Evolutionary conservation across 1,139 yeast species (phyloP).

Genomic region (Debaryomyces nepalensis): DNA sequence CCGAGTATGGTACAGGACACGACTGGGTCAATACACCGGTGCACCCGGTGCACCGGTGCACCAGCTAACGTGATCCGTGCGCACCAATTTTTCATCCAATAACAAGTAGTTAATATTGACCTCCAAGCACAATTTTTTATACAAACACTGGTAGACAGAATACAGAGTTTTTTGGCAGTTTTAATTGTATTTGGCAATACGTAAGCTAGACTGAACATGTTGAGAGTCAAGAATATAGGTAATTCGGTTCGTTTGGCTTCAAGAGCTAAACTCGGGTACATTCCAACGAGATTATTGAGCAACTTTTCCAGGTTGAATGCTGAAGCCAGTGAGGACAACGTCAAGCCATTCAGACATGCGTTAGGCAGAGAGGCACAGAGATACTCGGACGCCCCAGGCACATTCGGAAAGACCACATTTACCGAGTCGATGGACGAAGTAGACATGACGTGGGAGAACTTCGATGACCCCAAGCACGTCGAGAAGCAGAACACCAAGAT

Average conservation of each 20-base stretch:
- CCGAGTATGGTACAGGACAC: no score
- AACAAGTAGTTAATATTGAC: slow-evolving; percentile 13
- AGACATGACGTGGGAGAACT: slow-evolving; percentile 52
- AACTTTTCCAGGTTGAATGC: slow-evolving; percentile 22
- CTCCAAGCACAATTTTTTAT: slow-evolving; percentile 10
- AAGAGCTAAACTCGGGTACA: slow-evolving; percentile 8
- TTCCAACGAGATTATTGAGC: slow-evolving; percentile 19
- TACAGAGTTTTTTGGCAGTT: slow-evolving; percentile 9
- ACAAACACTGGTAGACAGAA: slow-evolving; percentile 4
- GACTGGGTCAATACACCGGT: not conserved
- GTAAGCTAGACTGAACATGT: slow-evolving; percentile 20
- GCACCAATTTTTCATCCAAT: slow-evolving; percentile 13
- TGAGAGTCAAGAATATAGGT: slow-evolving; percentile 26
- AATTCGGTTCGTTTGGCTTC: slow-evolving; percentile 17
- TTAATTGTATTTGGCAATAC: slow-evolving; percentile 6
- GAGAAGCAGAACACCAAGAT: slow-evolving; percentile 60
- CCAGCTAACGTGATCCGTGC: slow-evolving; percentile 1
- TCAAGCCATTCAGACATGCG: slow-evolving; percentile 40
- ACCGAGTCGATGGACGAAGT: slow-evolving; percentile 52
- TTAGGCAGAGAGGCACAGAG: slow-evolving; percentile 43
- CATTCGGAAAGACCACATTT: slow-evolving; percentile 48
- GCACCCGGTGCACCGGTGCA: not conserved
- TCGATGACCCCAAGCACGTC: slow-evolving; percentile 50
- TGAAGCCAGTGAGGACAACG: slow-evolving; percentile 20
- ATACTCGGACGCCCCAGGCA: slow-evolving; percentile 37